Evolutionary conservation across 2,329 filamentous ascomycete species (phyloP).

Genomic region (Stagonosporopsis chrysanthemi): DNA sequence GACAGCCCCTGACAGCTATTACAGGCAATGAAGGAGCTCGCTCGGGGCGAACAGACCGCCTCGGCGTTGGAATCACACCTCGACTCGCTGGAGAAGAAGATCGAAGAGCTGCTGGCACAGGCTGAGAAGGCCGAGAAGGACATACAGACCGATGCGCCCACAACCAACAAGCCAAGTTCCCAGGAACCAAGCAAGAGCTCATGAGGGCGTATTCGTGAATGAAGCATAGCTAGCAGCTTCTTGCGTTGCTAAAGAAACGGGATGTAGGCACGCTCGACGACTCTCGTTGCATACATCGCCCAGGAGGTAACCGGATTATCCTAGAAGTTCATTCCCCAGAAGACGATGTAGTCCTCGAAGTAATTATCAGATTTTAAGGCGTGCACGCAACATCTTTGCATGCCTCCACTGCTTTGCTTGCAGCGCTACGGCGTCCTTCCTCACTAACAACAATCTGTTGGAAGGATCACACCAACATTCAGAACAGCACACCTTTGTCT

Average conservation of each 20-base stretch:
- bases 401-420: too few species aligned
- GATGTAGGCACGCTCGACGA: too few species aligned
- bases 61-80: constrained; percentile 63
- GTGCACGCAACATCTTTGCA: too few species aligned
- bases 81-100: constrained; percentile 61
- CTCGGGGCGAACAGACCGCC: constrained; percentile 64
- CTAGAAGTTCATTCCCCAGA: too few species aligned
- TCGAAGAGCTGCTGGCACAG: constrained; percentile 60
- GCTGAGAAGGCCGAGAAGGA: constrained; percentile 53
- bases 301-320: too few species aligned
- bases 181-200: constrained; percentile 15
- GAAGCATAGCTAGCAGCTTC: not conserved
- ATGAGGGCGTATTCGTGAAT: not conserved
- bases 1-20: constrained; percentile 20
- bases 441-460: not conserved
- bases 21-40: constrained; percentile 61
- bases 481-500: constrained; percentile 1
- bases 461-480: not conserved
- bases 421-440: too few species aligned
- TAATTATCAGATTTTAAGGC: too few species aligned
- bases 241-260: not conserved
- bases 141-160: constrained; percentile 21
- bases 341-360: too few species aligned
- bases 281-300: too few species aligned
- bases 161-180: not conserved